Percentiles rank a stretch among this genome's conserved stretches.
These are phyloP conservation scores for Blastobotrys buckinghamii DNA, from an alignment of 1,139 yeast species.

Conservation along the genomic window DNA sequence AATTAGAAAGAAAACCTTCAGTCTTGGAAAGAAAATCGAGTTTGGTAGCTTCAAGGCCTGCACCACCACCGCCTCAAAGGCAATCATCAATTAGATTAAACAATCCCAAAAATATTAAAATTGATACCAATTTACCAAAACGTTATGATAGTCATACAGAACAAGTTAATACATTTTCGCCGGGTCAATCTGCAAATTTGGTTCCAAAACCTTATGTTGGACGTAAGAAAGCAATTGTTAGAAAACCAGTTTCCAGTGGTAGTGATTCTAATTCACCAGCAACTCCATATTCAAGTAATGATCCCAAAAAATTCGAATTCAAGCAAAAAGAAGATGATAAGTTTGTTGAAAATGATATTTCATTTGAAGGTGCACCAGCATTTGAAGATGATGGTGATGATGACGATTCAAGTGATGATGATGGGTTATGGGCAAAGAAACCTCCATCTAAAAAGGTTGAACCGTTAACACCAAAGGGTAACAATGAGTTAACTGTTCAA, in stretches of 20 bases:
- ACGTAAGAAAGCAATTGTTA: constrained; percentile 19
- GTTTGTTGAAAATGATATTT: constrained; percentile 60
- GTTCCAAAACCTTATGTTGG: constrained; percentile 27
- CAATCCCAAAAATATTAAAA: neutral
- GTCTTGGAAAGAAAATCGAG: constrained; percentile 16
- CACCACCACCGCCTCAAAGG: constrained; percentile 54
- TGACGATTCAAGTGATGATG: constrained; percentile 41
- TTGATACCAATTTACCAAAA: neutral
- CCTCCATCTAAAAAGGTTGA: constrained; percentile 24
- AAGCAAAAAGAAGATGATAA: constrained; percentile 30
- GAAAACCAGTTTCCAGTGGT: constrained; percentile 23
- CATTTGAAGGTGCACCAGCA: constrained; percentile 68
- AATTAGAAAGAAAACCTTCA: constrained; percentile 7
- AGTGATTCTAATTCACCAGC: constrained; percentile 9
- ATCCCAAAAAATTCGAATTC: neutral
- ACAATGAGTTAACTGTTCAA: constrained; percentile 19
- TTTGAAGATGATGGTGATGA: constrained; percentile 42
- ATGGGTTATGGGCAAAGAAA: constrained; percentile 58
- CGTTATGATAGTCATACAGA: neutral
- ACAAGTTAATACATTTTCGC: constrained; percentile 23
- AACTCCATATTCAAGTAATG: constrained; percentile 6
- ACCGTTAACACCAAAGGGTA: neutral
- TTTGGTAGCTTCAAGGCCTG: constrained; percentile 60
- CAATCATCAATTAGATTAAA: constrained; percentile 13
- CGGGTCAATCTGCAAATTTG: constrained; percentile 26